These are phyloP conservation scores for Trametes cinnabarina DNA, from an alignment of 768 basidiomycete genomes.

Conservation along the genomic window DNA sequence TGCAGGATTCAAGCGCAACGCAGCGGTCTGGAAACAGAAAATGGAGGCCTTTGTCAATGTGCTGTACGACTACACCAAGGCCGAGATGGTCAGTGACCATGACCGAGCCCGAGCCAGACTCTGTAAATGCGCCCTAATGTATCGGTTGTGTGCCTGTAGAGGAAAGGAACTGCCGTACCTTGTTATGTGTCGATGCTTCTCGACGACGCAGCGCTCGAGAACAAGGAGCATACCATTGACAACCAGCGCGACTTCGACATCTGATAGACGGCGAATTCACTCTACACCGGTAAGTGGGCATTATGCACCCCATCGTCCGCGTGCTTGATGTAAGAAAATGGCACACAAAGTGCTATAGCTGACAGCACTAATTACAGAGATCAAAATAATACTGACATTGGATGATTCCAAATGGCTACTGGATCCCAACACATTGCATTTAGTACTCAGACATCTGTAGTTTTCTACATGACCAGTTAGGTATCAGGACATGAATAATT, in stretches of 20 bases:
- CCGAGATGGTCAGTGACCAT: conserved; percentile 16
- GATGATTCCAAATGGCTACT: too few relatives aligned
- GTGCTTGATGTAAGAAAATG: not conserved
- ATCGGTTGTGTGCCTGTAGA: conserved; percentile 22
- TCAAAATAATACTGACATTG: conserved; percentile 60
- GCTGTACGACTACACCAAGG: conserved; percentile 15
- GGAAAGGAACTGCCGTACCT: conserved; percentile 36
- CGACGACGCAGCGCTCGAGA: conserved; percentile 40
- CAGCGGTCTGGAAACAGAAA: conserved; percentile 19
- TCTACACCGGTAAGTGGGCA: conserved; percentile 50
- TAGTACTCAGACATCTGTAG: too few relatives aligned
- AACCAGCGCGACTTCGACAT: conserved; percentile 59
- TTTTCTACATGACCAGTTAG: too few relatives aligned
- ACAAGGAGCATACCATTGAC: conserved; percentile 30
- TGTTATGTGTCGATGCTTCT: conserved; percentile 53
- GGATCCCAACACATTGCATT: too few relatives aligned
- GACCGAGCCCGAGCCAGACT: not conserved
- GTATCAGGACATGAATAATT: too few relatives aligned
- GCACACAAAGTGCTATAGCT: too few relatives aligned
- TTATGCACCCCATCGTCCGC: not conserved
- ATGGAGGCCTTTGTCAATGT: conserved; percentile 17
- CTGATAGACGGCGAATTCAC: conserved; percentile 82
- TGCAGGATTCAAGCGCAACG: conserved; percentile 25
- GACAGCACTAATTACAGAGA: conserved; percentile 34
- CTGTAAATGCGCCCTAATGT: not conserved